Base-by-base conservation (phyloP, 768 basidiomycete species). In the Cubamyces lactineus region DNA sequence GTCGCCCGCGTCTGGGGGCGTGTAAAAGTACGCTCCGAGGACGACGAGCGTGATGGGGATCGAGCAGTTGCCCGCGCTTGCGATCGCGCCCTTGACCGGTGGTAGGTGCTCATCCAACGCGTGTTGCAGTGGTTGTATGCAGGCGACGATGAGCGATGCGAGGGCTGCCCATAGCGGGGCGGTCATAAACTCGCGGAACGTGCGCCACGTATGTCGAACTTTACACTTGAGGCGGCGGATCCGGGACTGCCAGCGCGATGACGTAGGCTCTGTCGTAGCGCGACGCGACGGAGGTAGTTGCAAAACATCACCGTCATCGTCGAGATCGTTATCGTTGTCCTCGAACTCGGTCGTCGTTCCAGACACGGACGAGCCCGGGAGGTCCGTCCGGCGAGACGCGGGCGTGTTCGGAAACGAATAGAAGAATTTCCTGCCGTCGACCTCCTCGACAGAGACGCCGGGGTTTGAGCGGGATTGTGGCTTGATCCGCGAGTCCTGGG, bases 41-140 rank as follows among this genome's bases (percentile, higher is more conserved):
- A 97, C 94, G 58, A 98, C 82, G 24, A 97, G 78, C 2, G 96
- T 98, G 26, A 98, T 70, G 0, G 96, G 96, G 62, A 98, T 88
- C 11, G 89, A 87, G 62, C 92, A 93, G 62, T 81, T 85, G 1
- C 94, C 92, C 0, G 88, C 86, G 13, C 78, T 76, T 1, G 77
- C 79, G 51, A 95, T 74, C 0, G 92, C 88, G 28, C 86, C 84
- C 68, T 86, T 89, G 62, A 93, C 71, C 0, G 89, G 85, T 39
- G 77, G 79, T 73, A 91, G 77, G 65, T 87, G 83, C 5, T 79
- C 74, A 24, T 88, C 83, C 54, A 98, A 79, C 9, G 81, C 71
- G 52, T 86, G 83, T 72, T 98, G 94, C 5, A 96, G 62, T 2
- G 91, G 89, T 7, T 78, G 86, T 12, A 89, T 78, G 69, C 89